Percentiles rank a stretch among this genome's conserved stretches.
phyloP scores from a whole-genome alignment of 2,329 filamentous ascomycete genomes.

The Apiospora koreana region DNA sequence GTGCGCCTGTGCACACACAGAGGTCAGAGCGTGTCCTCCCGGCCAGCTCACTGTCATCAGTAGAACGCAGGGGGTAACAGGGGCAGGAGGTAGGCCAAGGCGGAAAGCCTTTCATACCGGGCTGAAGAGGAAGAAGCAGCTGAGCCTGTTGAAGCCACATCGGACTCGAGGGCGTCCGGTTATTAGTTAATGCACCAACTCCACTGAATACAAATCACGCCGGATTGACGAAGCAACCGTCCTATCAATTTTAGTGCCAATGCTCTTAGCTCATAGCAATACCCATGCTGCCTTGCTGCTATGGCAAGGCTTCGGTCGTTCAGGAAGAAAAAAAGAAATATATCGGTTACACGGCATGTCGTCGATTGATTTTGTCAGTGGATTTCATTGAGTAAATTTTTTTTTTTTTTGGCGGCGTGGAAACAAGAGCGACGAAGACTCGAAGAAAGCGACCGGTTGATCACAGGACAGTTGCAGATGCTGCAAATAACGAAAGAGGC shows the following conservation, averaged over 20 bases:
- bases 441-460: neutral
- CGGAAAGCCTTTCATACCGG: neutral
- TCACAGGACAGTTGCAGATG: neutral
- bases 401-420: neutral
- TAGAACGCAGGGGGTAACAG: neutral
- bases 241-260: neutral
- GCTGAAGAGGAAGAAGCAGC: neutral
- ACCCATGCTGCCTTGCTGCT: neutral
- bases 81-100: neutral
- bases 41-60: neutral
- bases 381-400: neutral
- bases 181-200: neutral
- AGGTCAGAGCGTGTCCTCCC: neutral
- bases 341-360: neutral
- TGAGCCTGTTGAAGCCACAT: neutral
- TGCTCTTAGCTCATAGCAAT: neutral
- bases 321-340: neutral
- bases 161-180: neutral
- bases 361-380: neutral
- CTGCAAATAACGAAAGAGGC: neutral
- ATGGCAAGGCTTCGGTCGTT: neutral
- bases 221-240: neutral
- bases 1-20: neutral
- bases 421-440: neutral
- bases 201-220: neutral